Percentiles rank a stretch among this genome's conserved stretches.
Conservation (phyloP, 2,329 filamentous ascomycete species). For the Fusarium penzigii region DNA sequence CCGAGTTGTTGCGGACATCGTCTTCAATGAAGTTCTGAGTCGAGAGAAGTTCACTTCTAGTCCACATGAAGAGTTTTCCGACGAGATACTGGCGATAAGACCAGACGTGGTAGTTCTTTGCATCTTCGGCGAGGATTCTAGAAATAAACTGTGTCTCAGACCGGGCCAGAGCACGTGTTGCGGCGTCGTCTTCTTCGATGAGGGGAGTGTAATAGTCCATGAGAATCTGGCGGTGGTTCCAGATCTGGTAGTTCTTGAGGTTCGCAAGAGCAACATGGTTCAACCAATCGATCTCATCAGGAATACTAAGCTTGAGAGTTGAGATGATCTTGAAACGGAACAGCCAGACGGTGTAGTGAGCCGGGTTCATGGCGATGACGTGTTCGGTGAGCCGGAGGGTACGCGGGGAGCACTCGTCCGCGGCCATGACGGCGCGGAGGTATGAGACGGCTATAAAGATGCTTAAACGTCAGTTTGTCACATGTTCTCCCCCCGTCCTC, state of each 20-base stretch:
- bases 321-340: conserved; percentile 83
- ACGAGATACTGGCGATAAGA: conserved; percentile 80
- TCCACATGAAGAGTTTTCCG: conserved; percentile 67
- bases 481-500: not conserved
- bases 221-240: conserved; percentile 72
- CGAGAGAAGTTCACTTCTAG: conserved; percentile 68
- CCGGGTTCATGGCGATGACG: conserved; percentile 90
- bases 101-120: conserved; percentile 99
- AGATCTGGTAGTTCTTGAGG: conserved; percentile 99
- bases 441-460: conserved; percentile 74
- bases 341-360: conserved; percentile 98
- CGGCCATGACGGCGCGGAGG: conserved; percentile 89
- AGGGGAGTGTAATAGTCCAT: conserved; percentile 59
- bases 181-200: conserved; percentile 58
- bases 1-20: conserved; percentile 94
- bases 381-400: conserved; percentile 81
- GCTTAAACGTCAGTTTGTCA: conserved; percentile 18
- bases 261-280: conserved; percentile 80
- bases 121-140: conserved; percentile 79
- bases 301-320: conserved; percentile 63
- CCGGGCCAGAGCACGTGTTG: conserved; percentile 58
- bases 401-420: conserved; percentile 78
- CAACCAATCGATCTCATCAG: conserved; percentile 80
- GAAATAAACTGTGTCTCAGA: conserved; percentile 76
- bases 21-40: conserved; percentile 72